A percentile compares a stretch with the other conserved stretches of the same genome.
phyloP scores from a whole-genome alignment of 169 alveolate species.

The Besnoitia besnoiti region DNA sequence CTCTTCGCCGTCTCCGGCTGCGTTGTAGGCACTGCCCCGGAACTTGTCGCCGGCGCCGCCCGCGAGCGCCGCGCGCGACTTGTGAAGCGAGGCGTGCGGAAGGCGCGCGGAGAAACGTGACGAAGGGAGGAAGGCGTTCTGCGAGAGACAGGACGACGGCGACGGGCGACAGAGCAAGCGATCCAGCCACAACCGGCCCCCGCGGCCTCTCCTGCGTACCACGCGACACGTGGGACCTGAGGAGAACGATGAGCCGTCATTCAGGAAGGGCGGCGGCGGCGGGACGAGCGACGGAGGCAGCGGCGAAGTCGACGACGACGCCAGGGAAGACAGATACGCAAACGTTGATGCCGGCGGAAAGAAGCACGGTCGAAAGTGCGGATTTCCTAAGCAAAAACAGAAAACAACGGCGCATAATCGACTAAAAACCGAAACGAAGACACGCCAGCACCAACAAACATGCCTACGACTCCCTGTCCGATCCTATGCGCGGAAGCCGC shows the following conservation, averaged over 20 bases:
- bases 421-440: not conserved
- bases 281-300: slow-evolving; percentile 50
- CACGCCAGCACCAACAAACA: not conserved
- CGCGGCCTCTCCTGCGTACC: slow-evolving; percentile 45
- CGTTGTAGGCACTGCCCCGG: not conserved
- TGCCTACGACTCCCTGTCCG: not conserved
- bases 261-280: slow-evolving; percentile 39
- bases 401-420: not conserved
- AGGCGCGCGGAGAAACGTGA: not conserved
- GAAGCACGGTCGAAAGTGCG: not conserved
- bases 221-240: not conserved
- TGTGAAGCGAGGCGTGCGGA: not conserved
- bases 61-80: not conserved
- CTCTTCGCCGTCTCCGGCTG: not conserved
- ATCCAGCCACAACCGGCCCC: slow-evolving; percentile 54
- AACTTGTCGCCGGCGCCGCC: not conserved
- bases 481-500: not conserved
- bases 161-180: not conserved
- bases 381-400: not conserved
- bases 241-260: not conserved
- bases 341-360: slow-evolving; percentile 8
- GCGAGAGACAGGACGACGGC: not conserved
- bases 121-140: not conserved
- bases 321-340: not conserved
- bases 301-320: slow-evolving; percentile 18